A percentile compares a stretch with the other conserved stretches of the same genome.
Evolutionary conservation across 2,329 filamentous ascomycete genomes (phyloP).

Genomic region (Penicillium paneum): DNA sequence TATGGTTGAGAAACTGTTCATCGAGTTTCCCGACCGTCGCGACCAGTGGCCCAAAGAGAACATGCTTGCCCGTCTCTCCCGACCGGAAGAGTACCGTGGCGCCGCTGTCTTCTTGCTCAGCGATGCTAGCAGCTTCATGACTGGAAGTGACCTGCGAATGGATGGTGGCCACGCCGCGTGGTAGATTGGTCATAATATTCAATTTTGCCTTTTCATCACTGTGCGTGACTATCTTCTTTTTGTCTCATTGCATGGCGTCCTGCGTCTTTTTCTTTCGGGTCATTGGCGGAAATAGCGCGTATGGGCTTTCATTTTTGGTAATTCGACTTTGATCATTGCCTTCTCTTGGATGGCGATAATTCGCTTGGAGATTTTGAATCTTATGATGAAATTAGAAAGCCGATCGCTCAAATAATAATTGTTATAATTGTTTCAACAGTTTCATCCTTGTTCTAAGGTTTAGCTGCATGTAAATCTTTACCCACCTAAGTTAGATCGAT

Average conservation of each 20-base stretch:
- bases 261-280: conserved; percentile 2
- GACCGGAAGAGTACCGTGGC: conserved; percentile 66
- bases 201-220: conserved; percentile 5
- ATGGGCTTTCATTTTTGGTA: background rate
- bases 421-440: background rate
- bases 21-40: conserved; percentile 73
- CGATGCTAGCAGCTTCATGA: conserved; percentile 55
- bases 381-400: conserved; percentile 18
- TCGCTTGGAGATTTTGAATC: background rate
- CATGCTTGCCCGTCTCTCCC: conserved; percentile 71
- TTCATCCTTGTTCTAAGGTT: background rate
- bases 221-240: conserved; percentile 11
- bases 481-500: conserved; percentile 19
- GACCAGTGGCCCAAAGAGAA: conserved; percentile 79
- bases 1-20: conserved; percentile 45
- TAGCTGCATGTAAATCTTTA: conserved; percentile 10
- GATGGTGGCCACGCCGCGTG: conserved; percentile 55
- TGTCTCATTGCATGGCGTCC: conserved; percentile 24
- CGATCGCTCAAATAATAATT: conserved; percentile 15
- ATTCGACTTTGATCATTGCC: conserved; percentile 7
- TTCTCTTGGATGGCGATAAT: background rate
- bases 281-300: conserved; percentile 5
- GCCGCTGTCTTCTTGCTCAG: conserved; percentile 48
- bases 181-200: conserved; percentile 38
- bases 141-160: conserved; percentile 53